A percentile compares a stretch with the other conserved stretches of the same genome.
Evolutionary conservation across 2,329 filamentous ascomycete genomes (phyloP).

Genomic region (Aspergillus neotritici): DNA sequence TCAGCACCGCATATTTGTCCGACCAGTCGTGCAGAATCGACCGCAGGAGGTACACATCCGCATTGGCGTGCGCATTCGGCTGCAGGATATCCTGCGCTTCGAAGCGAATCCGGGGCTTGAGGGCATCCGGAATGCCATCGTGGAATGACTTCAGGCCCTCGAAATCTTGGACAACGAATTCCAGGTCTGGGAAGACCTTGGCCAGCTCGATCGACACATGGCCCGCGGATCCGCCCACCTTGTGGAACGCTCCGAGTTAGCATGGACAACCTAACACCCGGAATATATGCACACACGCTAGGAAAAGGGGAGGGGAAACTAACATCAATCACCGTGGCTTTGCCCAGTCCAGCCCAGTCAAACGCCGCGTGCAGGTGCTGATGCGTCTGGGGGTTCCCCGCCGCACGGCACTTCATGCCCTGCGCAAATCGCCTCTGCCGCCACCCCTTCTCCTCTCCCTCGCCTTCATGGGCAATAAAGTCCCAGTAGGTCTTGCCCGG

Average conservation of each 20-base stretch:
- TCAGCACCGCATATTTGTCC: constrained; percentile 32
- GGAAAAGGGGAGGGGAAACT: background rate
- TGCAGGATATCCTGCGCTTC: constrained; percentile 35
- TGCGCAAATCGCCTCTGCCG: constrained; percentile 48
- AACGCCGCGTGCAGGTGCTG: constrained; percentile 50
- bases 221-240: constrained; percentile 52
- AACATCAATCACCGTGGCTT: constrained; percentile 51
- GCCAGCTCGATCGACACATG: constrained; percentile 54
- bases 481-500: no score
- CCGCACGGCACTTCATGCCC: constrained; percentile 52
- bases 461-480: no score
- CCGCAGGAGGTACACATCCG: constrained; percentile 34
- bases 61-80: constrained; percentile 26
- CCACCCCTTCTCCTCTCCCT: constrained; percentile 15
- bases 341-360: constrained; percentile 45
- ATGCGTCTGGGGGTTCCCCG: constrained; percentile 52
- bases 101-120: constrained; percentile 21
- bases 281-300: background rate
- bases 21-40: constrained; percentile 40
- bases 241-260: no score
- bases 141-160: no score
- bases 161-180: constrained; percentile 51
- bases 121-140: no score
- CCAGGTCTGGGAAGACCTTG: constrained; percentile 45
- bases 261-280: no score